Evolutionary conservation across 192 early-diverging fungal species (phyloP).

Genomic region (Coemansia sp.): DNA sequence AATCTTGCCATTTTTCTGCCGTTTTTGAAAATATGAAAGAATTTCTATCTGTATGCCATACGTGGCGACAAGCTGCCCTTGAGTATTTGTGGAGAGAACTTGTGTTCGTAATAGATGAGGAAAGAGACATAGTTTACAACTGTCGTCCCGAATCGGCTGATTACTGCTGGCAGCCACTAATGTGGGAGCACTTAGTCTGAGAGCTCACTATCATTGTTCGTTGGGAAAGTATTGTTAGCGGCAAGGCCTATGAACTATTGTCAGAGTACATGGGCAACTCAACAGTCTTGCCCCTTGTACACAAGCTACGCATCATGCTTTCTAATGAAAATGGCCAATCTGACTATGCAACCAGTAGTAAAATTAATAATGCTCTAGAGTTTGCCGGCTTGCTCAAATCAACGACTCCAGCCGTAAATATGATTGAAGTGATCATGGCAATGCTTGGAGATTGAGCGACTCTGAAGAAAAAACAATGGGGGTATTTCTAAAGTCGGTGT

Average conservation of each 20-base stretch:
- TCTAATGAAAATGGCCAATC: not conserved
- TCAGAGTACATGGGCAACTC: not conserved
- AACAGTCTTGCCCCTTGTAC: not conserved
- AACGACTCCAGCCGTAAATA: not conserved
- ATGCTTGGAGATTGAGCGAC: not conserved
- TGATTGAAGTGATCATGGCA: not conserved
- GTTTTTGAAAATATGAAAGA: not conserved
- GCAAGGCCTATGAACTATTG: not conserved
- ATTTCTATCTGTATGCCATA: not conserved
- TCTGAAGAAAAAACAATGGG: no score
- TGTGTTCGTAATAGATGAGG: not conserved
- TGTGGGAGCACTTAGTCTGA: not conserved
- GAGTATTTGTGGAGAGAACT: constrained; percentile 3
- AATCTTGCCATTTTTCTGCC: not conserved
- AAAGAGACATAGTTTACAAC: not conserved
- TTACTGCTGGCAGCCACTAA: no score
- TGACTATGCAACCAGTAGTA: not conserved
- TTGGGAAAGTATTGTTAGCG: not conserved
- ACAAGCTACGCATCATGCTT: not conserved
- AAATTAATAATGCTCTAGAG: not conserved
- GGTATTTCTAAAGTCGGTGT: not conserved
- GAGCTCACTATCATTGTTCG: not conserved
- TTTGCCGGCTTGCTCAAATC: not conserved
- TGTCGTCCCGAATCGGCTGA: not conserved
- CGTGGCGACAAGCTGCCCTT: not conserved